Evolutionary conservation across 257 asterid species (phyloP).

Genomic region (Coffea canephora): DNA sequence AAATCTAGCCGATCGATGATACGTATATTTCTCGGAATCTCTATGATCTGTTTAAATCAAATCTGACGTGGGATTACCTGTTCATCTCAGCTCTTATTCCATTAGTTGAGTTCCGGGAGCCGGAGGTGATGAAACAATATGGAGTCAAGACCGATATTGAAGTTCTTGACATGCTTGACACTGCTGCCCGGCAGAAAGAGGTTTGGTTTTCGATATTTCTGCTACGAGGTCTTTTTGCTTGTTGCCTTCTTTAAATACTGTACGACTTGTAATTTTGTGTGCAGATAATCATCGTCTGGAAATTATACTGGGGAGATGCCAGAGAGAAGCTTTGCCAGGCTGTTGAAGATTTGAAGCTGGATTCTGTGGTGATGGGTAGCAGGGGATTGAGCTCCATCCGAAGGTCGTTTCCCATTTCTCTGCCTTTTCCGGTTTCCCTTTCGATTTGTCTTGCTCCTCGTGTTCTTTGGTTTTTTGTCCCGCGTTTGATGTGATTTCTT

Average conservation of each 20-base stretch:
- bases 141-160: conserved; percentile 58
- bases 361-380: conserved; percentile 80
- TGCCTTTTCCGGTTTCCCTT: not conserved
- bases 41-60: not conserved
- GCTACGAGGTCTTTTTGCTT: not conserved
- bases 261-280: not conserved
- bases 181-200: conserved; percentile 85
- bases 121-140: conserved; percentile 67
- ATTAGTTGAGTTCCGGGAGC: conserved; percentile 70
- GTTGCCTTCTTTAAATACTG: not conserved
- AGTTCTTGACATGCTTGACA: conserved; percentile 78
- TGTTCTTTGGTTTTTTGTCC: no score
- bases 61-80: not conserved
- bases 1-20: no score
- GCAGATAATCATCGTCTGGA: conserved; percentile 61
- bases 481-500: not conserved
- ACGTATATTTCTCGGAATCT: not conserved
- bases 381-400: conserved; percentile 68
- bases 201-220: conserved; percentile 47
- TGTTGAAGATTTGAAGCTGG: conserved; percentile 61
- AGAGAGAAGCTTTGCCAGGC: conserved; percentile 76
- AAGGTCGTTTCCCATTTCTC: conserved; percentile 36
- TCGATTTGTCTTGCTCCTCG: not conserved
- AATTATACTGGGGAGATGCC: conserved; percentile 89
- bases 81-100: conserved; percentile 68